Percentiles rank a stretch among this genome's conserved stretches.
Conservation (phyloP, 495 filamentous ascomycete species). For the Jackrogersella multiformis region DNA sequence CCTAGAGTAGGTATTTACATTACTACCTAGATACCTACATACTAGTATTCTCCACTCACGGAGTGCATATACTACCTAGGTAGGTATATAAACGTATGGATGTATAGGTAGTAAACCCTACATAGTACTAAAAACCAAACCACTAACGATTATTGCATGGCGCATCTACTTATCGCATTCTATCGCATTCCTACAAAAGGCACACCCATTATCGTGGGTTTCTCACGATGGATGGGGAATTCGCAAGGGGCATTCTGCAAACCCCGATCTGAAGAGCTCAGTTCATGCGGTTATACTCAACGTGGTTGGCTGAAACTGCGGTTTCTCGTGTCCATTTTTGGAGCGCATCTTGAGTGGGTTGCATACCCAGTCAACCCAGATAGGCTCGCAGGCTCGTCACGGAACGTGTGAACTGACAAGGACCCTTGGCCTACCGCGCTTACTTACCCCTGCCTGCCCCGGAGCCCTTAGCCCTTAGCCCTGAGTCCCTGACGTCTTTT, state of each 20-base stretch:
- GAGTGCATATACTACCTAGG: conserved; percentile 3
- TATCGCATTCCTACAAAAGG: conserved; percentile 36
- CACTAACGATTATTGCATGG: conserved; percentile 18
- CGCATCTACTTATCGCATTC: conserved; percentile 27
- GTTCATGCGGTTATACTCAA: conserved; percentile 30
- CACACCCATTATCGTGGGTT: conserved; percentile 31
- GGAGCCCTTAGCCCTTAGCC: conserved; percentile 31
- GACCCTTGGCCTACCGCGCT: conserved; percentile 27
- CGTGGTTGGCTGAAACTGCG: conserved; percentile 59
- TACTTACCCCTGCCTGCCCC: conserved; percentile 34
- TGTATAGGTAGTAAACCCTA: too few relatives aligned
- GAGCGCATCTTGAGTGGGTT: conserved; percentile 43
- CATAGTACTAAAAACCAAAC: too few relatives aligned
- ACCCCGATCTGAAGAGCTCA: conserved; percentile 33
- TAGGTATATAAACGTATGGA: conserved; percentile 10
- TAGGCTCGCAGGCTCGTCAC: conserved; percentile 42
- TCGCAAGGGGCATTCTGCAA: conserved; percentile 37
- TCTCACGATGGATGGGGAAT: conserved; percentile 31
- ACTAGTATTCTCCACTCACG: conserved; percentile 9
- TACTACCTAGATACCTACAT: too few relatives aligned
- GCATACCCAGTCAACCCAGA: conserved; percentile 38
- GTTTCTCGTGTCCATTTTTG: conserved; percentile 67
- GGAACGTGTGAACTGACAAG: conserved; percentile 40
- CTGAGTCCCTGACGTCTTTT: conserved; percentile 28
- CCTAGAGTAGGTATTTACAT: too few relatives aligned